These are phyloP conservation scores for Podaxis sp. DNA, from an alignment of 768 basidiomycete species.

Conservation along the genomic window DNA sequence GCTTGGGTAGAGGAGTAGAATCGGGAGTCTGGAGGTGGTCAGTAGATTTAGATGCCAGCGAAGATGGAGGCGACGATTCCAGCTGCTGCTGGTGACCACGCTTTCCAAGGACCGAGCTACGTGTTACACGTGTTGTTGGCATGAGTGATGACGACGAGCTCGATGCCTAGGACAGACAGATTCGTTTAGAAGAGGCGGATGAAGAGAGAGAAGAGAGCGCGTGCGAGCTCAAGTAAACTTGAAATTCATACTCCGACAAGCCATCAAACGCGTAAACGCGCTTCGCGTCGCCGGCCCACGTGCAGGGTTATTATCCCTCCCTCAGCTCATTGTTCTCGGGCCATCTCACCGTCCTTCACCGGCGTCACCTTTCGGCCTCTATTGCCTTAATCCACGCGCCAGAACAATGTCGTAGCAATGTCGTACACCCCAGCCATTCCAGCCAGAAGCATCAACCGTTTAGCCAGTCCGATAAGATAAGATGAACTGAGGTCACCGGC, in stretches of 20 bases:
- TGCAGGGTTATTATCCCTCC: not conserved
- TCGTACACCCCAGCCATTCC: not conserved
- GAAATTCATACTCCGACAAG: conserved; percentile 11
- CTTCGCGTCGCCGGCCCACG: conserved; percentile 11
- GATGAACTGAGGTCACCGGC: not conserved
- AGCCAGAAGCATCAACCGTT: not conserved
- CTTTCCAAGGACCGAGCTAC: conserved; percentile 53
- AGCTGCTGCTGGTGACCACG: conserved; percentile 39
- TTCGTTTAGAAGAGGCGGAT: conserved; percentile 7
- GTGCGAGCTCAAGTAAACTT: conserved; percentile 11
- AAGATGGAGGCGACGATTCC: conserved; percentile 26
- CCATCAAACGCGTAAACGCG: conserved; percentile 16
- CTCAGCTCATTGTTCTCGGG: not conserved
- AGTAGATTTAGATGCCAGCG: conserved; percentile 26
- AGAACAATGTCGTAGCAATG: not conserved
- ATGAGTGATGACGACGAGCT: conserved; percentile 24
- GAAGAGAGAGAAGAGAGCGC: conserved; percentile 14
- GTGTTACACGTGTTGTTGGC: conserved; percentile 40
- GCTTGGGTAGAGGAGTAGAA: conserved; percentile 63
- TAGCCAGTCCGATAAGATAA: conserved; percentile 6
- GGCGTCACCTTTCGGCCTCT: not conserved
- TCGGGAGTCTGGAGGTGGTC: conserved; percentile 58
- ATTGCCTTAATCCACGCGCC: not conserved
- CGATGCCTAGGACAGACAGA: conserved; percentile 10
- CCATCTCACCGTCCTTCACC: not conserved